Evolutionary conservation across 176 grass and related monocot genomes (phyloP), one percentile per base, ranked within the genome.

Genomic region (Lolium multiflorum): DNA sequence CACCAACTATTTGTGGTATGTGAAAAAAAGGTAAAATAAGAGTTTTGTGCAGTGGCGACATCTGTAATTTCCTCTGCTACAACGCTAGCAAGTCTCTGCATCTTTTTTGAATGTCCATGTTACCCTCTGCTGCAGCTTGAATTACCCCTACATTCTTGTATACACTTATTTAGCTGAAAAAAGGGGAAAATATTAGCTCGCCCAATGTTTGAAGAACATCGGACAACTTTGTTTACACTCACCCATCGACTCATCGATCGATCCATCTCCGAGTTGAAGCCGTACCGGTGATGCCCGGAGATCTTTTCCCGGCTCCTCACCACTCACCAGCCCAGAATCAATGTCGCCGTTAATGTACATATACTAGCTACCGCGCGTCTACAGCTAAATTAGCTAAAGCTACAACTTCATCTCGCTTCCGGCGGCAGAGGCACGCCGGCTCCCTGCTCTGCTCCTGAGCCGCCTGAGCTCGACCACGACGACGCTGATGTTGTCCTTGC

Each of bases 401-500:
- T 76, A 76, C 25, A 76, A 0, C 16, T 76, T 28, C 49, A 76
- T 12, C 74, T 76, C 74, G 0, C 49, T 3, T 0, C 9, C 20
- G 1, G 5, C 28, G 26, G 71, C 21, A 17, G 13, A 3, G 6
- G 0, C 22, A 4, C 46, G 46, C 1, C 43, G 47, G 0, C 72
- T 13, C 14, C 47, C 54, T 0, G 12, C 35, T 3, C 18, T 14
- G 38, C 49, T 43, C 71, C 79, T 72, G 21, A 93, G 78, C 31
- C 82, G 56, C 52, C 15, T 78, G 6, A 95, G 74, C 89, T 95
- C 76, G n/a, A 97, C 87, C 3, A 97, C 92, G 3, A 97, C 83
- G 14, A 93, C 95, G 66, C 89, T 97, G 61, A 94, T 87, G 60
- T 97, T 97, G 58, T 97, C 95, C 57, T 60, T 83, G 92, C 92